Evolutionary conservation across 139 green algal species (phyloP), one percentile per base, ranked within the genome.

Genomic region (Micromonas commoda): DNA sequence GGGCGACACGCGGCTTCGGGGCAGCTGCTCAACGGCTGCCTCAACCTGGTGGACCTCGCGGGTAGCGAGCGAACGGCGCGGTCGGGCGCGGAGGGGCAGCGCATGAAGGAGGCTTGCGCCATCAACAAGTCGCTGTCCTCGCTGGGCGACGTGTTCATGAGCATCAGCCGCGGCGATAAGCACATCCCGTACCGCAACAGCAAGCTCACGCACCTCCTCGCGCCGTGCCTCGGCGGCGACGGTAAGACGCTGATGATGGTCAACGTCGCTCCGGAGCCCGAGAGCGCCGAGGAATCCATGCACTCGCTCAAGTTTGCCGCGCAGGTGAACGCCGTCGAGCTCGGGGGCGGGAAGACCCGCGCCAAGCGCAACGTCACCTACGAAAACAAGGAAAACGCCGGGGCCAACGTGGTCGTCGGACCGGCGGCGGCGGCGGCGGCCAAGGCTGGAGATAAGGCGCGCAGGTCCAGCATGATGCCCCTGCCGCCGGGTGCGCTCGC

Each of bases 171-270:
- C 16, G 68, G 80, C 32, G 51, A 73, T 31, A 75, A 77, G 35
- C 83, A 83, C 78, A 51, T 83, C 29, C 83, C 83, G 26, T 87
- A 85, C 75, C 69, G 81, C 74, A 97, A 97, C 88, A 92, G 84
- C 80, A 97, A 97, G 90, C 90, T 98, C 26, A 98, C 94, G 0
- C 93, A 97, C 81, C 86, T 98, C 45, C 86, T 97, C 33, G 80
- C 71, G 89, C 91, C 91, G 3, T 96, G 91, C 83, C 83, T 97
- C 39, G 90, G 91, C 28, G 92, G 92, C 66, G 81, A 84, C 54
- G 93, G 92, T 76, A 97, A 97, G 84, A 97, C 92, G 28, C 88
- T 97, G 2, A 97, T 97, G 93, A 93, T 96, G 77, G 91, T 96
- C 31, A 96, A 97, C 86, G 87, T 97, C 85, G 95, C 93, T 80